Percentiles rank a stretch among this genome's conserved stretches.
These are phyloP conservation scores for Phallus indusiatus DNA, from an alignment of 768 basidiomycete genomes.

Conservation along the genomic window DNA sequence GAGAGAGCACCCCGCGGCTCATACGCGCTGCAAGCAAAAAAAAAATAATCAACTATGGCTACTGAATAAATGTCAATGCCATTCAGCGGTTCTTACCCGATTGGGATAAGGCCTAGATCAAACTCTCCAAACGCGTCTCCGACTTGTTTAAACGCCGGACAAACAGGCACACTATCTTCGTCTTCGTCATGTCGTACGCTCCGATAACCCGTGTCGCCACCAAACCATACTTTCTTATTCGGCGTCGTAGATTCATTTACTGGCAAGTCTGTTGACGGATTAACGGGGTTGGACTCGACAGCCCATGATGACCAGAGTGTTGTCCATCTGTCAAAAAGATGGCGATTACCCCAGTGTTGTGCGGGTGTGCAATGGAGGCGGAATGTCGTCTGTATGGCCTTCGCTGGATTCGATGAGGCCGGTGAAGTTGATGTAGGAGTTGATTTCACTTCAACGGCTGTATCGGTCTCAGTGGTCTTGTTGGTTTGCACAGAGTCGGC, in stretches of 20 bases:
- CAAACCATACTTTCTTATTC: constrained; percentile 40
- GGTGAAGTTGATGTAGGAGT: background rate
- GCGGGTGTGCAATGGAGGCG: constrained; percentile 50
- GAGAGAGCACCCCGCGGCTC: constrained; percentile 43
- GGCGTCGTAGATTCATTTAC: no score
- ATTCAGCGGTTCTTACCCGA: constrained; percentile 21
- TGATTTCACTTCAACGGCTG: no score
- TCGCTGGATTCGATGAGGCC: background rate
- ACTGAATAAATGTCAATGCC: no score
- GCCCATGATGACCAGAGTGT: constrained; percentile 63
- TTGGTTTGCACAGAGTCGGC: constrained; percentile 17
- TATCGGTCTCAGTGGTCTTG: constrained; percentile 4
- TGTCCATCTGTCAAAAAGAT: constrained; percentile 33
- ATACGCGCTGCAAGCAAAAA: constrained; percentile 42
- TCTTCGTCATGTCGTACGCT: constrained; percentile 35
- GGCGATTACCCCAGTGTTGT: constrained; percentile 54
- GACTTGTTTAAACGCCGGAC: constrained; percentile 68
- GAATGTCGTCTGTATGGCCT: constrained; percentile 20
- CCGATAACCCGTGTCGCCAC: constrained; percentile 60
- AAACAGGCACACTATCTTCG: constrained; percentile 44
- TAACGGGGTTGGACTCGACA: constrained; percentile 24
- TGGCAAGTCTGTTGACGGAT: no score
- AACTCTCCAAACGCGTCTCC: constrained; percentile 54
- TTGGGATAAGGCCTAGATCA: constrained; percentile 61
- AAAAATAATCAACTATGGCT: no score